Evolutionary conservation across 257 asterid genomes (phyloP).

Genomic region (Lycium barbarum): DNA sequence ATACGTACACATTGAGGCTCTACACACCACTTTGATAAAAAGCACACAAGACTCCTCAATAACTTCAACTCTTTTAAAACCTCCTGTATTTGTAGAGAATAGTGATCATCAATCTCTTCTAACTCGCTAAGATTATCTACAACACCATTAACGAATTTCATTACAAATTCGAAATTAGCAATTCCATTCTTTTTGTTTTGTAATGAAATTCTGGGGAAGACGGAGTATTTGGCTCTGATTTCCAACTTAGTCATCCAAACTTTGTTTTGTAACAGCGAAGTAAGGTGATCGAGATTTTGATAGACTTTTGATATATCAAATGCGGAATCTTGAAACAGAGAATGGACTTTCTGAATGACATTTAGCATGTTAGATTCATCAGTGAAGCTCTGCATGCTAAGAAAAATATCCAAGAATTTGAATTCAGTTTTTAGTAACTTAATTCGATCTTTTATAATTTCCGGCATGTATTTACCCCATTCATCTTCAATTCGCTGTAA

Average conservation of each 20-base stretch:
- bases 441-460: neutral
- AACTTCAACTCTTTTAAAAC: neutral
- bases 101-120: neutral
- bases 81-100: neutral
- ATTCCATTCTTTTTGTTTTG: neutral
- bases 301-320: neutral
- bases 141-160: neutral
- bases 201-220: neutral
- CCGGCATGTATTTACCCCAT: slow-evolving; percentile 18
- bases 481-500: neutral
- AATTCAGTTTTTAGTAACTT: neutral
- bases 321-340: neutral
- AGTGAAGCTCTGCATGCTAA: neutral
- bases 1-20: neutral
- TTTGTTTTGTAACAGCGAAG: neutral
- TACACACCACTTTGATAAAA: neutral
- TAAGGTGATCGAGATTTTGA: slow-evolving; percentile 4
- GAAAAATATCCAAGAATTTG: slow-evolving; percentile 15
- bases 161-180: neutral
- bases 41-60: neutral
- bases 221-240: neutral
- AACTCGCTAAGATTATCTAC: neutral
- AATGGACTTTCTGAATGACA: neutral
- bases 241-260: neutral
- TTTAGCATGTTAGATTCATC: neutral